Evolutionary conservation across 371 early-diverging fungal genomes (phyloP), one percentile per base, ranked within the genome.

Genomic region (Paraphysoderma sedebokerense): DNA sequence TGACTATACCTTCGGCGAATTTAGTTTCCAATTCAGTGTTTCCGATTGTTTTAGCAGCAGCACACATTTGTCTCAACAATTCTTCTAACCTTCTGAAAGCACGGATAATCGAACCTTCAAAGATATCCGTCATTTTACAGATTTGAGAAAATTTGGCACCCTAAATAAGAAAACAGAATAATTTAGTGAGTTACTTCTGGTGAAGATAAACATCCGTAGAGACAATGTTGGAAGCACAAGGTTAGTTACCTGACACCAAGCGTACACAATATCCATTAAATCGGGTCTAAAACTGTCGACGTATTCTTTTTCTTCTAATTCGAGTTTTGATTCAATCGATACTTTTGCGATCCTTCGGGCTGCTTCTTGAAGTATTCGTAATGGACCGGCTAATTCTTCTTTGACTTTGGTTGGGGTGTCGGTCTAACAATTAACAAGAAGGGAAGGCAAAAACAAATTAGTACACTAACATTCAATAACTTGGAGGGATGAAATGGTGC

Each of bases 71-170:
- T 58, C 96, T 67, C 48, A 99, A 62, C 35, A 99, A 62, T 61
- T 99, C 99, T 63, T 99, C 98, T 8, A 99, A 67, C 42, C 93
- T 73, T 47, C 97, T 67, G 67, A 99, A 92, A 0, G 77, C 72
- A 49, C 99, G 79, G 51, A 99, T 97, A 28, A 99, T 77, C 22
- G 82, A 81, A 27, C 99, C 99, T 66, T 99, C 99, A 69, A 92
- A 98, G 2, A 88, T 81, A 27, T 85, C 82, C 0, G 98, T 97
- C 83, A 87, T 85, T 56, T 87, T 81, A 66, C 95, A 93, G 51
- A 99, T 92, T 54, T 92, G 85, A 19, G 69, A 66, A 66, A 99
- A 99, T 52, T 85, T 90, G 34, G 89, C 85, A 0, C 99, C 99
- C 54, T 82, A 59, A 46, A 41, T 46, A 26, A 23, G n/a, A 23